Percentiles rank a stretch among this genome's conserved stretches.
Evolutionary conservation across 2,329 filamentous ascomycete species (phyloP).

Genomic region (Fonsecaea monophora): DNA sequence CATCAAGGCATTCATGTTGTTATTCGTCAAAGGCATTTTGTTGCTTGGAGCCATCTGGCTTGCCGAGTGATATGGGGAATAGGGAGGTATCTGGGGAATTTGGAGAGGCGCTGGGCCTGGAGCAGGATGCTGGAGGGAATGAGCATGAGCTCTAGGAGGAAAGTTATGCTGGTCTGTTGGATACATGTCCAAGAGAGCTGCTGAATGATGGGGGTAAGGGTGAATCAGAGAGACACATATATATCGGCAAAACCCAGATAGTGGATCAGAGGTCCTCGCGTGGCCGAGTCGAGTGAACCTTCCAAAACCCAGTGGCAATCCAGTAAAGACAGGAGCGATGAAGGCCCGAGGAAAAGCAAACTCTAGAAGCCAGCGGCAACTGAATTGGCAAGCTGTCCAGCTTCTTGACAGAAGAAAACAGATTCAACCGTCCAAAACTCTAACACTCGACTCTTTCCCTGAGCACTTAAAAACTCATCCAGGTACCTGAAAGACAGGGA

Average conservation of each 20-base stretch:
- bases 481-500: neutral
- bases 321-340: slow-evolving; percentile 26
- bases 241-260: neutral
- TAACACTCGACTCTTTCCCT: slow-evolving; percentile 5
- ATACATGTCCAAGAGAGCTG: slow-evolving; percentile 21
- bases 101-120: slow-evolving; percentile 21
- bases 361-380: neutral
- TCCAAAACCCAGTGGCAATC: slow-evolving; percentile 8
- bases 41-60: neutral
- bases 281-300: slow-evolving; percentile 10
- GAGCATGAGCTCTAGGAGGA: slow-evolving; percentile 16
- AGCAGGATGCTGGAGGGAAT: slow-evolving; percentile 12
- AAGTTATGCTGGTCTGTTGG: slow-evolving; percentile 26
- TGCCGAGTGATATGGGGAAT: slow-evolving; percentile 27
- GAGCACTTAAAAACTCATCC: neutral
- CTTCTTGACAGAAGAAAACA: neutral
- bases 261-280: neutral
- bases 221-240: neutral
- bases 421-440: neutral
- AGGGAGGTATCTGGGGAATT: slow-evolving; percentile 17
- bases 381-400: neutral
- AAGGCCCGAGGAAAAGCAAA: neutral
- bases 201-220: neutral
- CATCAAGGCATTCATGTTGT: slow-evolving; percentile 1
- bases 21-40: slow-evolving; percentile 4